These are phyloP conservation scores for Fragilariopsis cylindrus DNA, from an alignment of 108 stramenopile genomes.

Conservation along the genomic window DNA sequence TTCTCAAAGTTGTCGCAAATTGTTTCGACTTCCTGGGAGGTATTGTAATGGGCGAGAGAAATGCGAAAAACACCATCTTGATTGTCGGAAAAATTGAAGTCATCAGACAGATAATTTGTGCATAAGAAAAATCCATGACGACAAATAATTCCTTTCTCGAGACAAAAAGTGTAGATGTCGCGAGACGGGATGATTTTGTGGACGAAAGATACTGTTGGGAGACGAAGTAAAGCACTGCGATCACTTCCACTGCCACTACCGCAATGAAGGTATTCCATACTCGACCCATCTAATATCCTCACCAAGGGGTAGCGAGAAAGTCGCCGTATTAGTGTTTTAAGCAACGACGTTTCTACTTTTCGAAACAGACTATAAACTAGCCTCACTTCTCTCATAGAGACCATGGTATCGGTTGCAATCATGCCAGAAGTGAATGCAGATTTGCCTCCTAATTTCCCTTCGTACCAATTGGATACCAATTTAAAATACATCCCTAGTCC, in stretches of 20 bases:
- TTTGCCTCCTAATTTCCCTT: not conserved
- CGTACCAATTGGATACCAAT: constrained; percentile 10
- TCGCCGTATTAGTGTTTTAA: not conserved
- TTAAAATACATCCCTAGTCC: constrained; percentile 62
- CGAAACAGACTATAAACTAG: constrained; percentile 14
- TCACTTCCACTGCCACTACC: not conserved
- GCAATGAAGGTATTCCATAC: not conserved
- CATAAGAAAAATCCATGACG: constrained; percentile 69
- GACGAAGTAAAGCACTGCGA: constrained; percentile 12
- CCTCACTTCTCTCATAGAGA: not conserved
- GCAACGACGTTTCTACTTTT: constrained; percentile 1
- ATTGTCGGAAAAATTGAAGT: constrained; percentile 29
- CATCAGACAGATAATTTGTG: constrained; percentile 40
- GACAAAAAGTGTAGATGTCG: constrained; percentile 55
- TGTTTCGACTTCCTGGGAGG: constrained; percentile 51
- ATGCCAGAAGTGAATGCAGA: not conserved
- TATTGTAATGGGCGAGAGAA: constrained; percentile 84
- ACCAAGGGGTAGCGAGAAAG: not conserved
- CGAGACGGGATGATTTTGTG: constrained; percentile 47
- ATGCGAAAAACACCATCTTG: constrained; percentile 62
- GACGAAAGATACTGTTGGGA: constrained; percentile 66
- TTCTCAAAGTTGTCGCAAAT: constrained; percentile 7
- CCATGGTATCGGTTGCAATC: not conserved
- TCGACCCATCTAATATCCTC: not conserved
- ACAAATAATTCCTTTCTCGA: constrained; percentile 49